phyloP scores from a whole-genome alignment of 2,329 filamentous ascomycete genomes.

The Phialophora expanda region DNA sequence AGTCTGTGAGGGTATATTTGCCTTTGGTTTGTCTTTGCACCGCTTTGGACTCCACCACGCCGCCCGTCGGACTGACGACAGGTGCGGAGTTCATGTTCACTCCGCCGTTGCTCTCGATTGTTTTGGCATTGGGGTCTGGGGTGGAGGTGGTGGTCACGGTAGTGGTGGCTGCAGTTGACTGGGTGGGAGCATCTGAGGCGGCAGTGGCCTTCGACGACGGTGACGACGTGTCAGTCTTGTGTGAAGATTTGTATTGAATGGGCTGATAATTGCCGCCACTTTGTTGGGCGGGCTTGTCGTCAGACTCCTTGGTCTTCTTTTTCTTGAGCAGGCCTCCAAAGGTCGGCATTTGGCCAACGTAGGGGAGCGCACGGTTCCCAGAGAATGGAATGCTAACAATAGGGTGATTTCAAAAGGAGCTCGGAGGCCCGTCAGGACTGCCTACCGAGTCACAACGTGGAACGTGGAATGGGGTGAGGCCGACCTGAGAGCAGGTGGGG shows the following conservation, averaged over 20 bases:
- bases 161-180: constrained; percentile 36
- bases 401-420: constrained; percentile 20
- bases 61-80: constrained; percentile 30
- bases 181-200: constrained; percentile 43
- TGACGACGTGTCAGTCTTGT: constrained; percentile 66
- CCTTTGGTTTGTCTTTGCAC: constrained; percentile 79
- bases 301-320: constrained; percentile 92
- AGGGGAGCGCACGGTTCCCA: constrained; percentile 36
- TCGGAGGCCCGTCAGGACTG: constrained; percentile 30
- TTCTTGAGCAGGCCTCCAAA: constrained; percentile 92
- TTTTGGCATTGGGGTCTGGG: constrained; percentile 38
- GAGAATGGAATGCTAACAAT: constrained; percentile 31
- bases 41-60: constrained; percentile 44
- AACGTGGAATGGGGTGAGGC: constrained; percentile 29
- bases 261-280: constrained; percentile 32
- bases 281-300: constrained; percentile 44
- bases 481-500: constrained; percentile 19
- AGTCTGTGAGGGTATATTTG: constrained; percentile 93
- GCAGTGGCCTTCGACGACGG: constrained; percentile 47
- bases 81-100: constrained; percentile 38
- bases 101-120: constrained; percentile 40
- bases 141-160: constrained; percentile 35
- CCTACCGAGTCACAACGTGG: constrained; percentile 22
- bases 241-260: constrained; percentile 52
- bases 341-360: constrained; percentile 73